Evolutionary conservation across 495 filamentous ascomycete species (phyloP).

Genomic region (Aspergillus diversus): DNA sequence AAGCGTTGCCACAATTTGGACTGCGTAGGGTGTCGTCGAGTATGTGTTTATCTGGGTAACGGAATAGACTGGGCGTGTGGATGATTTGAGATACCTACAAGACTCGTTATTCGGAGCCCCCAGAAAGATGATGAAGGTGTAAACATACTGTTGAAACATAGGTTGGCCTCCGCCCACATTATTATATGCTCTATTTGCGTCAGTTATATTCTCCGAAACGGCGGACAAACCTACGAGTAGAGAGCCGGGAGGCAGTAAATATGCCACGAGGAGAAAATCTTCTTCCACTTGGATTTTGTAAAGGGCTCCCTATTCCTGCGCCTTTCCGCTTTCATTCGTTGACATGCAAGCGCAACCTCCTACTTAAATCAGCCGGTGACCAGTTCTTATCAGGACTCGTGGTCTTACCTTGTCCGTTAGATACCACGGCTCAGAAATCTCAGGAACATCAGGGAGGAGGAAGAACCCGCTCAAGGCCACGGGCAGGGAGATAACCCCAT

Average conservation of each 20-base stretch:
- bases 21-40: constrained; percentile 49
- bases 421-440: constrained; percentile 60
- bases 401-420: constrained; percentile 39
- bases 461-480: constrained; percentile 59
- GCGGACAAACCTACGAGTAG: constrained; percentile 39
- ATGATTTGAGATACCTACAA: constrained; percentile 41
- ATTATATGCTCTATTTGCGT: constrained; percentile 33
- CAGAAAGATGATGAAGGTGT: background rate
- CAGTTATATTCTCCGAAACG: background rate
- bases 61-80: constrained; percentile 40
- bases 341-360: constrained; percentile 48
- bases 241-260: constrained; percentile 50
- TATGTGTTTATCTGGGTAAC: constrained; percentile 50
- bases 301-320: constrained; percentile 47
- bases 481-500: constrained; percentile 51
- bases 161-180: constrained; percentile 41
- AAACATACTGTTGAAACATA: constrained; percentile 42
- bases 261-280: constrained; percentile 58
- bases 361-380: constrained; percentile 19
- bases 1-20: constrained; percentile 52
- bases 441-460: constrained; percentile 62
- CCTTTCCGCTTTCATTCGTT: constrained; percentile 53
- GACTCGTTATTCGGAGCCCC: background rate
- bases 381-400: background rate
- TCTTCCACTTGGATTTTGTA: constrained; percentile 51